phyloP scores from a whole-genome alignment of 805 yeast species.

The Martiniozyma abietophila region DNA sequence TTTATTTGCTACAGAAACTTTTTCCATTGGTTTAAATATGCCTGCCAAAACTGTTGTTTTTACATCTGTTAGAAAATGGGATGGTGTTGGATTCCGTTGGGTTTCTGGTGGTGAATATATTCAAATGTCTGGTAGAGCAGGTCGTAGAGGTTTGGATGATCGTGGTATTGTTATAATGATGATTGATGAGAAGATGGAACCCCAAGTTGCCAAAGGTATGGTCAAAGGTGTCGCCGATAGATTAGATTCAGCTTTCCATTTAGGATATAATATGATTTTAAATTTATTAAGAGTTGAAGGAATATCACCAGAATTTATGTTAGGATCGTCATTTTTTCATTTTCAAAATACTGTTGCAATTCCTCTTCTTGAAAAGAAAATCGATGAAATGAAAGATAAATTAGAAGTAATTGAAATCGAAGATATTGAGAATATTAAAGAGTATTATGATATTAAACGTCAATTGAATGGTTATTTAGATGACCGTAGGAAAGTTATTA shows the following conservation, averaged over 20 bases:
- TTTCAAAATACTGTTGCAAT: conserved; percentile 90
- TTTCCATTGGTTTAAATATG: conserved; percentile 97
- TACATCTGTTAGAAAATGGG: conserved; percentile 97
- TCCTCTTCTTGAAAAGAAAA: conserved; percentile 67
- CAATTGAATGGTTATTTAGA: conserved; percentile 62
- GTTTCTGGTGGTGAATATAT: conserved; percentile 99
- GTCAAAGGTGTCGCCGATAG: conserved; percentile 98
- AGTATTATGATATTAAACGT: conserved; percentile 71
- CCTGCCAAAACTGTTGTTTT: conserved; percentile 99
- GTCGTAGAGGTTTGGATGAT: conserved; percentile 98
- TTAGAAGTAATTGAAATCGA: conserved; percentile 48
- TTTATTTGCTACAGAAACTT: conserved; percentile 95
- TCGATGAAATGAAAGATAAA: conserved; percentile 43
- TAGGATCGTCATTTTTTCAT: conserved; percentile 88
- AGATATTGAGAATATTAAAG: conserved; percentile 65
- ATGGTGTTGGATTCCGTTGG: conserved; percentile 96
- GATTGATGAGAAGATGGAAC: conserved; percentile 99
- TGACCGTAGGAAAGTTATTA: conserved; percentile 71
- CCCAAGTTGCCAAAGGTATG: conserved; percentile 98
- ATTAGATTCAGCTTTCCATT: conserved; percentile 92
- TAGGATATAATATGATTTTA: conserved; percentile 95
- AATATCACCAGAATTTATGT: conserved; percentile 94
- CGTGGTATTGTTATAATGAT: conserved; percentile 98
- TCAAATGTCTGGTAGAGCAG: conserved; percentile 99
- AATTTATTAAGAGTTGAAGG: conserved; percentile 97